Conservation (phyloP, 2,329 filamentous ascomycete species). For the Ascosphaera apis region DNA sequence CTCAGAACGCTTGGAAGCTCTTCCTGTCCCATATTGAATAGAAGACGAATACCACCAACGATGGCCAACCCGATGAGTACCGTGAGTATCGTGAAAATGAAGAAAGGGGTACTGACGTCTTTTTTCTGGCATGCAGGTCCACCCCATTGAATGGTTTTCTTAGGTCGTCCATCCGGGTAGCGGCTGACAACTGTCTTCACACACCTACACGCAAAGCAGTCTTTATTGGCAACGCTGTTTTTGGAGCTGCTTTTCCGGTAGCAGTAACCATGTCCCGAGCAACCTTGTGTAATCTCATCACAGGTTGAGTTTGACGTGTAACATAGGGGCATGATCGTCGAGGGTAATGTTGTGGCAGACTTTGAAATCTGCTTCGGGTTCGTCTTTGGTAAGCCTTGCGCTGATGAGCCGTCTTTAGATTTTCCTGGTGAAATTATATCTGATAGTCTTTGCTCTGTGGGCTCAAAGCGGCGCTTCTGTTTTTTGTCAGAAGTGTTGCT, state of each 20-base stretch:
- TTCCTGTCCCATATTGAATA: slow-evolving; percentile 67
- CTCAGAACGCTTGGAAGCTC: slow-evolving; percentile 84
- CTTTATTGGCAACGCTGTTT: slow-evolving; percentile 15
- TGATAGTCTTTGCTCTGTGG: too few species aligned
- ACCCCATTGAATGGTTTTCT: slow-evolving; percentile 53
- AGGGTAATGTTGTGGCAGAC: slow-evolving; percentile 12
- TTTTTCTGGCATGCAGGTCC: slow-evolving; percentile 75
- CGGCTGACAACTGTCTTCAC: slow-evolving; percentile 29
- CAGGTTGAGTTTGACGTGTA: slow-evolving; percentile 50
- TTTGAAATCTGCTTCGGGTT: slow-evolving; percentile 9
- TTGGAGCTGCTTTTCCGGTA: slow-evolving; percentile 35
- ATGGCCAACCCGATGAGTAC: slow-evolving; percentile 46
- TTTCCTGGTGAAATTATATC: too few species aligned
- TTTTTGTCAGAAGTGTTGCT: too few species aligned
- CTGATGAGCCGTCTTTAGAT: too few species aligned
- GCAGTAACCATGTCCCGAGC: slow-evolving; percentile 64
- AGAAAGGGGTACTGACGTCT: slow-evolving; percentile 74
- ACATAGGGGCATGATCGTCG: slow-evolving; percentile 44
- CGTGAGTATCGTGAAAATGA: slow-evolving; percentile 56
- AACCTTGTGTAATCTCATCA: slow-evolving; percentile 46
- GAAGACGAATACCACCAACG: slow-evolving; percentile 47
- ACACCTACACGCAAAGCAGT: slow-evolving; percentile 67
- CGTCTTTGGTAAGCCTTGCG: too few species aligned
- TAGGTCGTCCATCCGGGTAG: slow-evolving; percentile 24
- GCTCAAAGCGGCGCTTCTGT: too few species aligned